Evolutionary conservation across 805 yeast species (phyloP), one percentile per base, ranked within the genome.

Genomic region (Saccharomycopsis fodiens): DNA sequence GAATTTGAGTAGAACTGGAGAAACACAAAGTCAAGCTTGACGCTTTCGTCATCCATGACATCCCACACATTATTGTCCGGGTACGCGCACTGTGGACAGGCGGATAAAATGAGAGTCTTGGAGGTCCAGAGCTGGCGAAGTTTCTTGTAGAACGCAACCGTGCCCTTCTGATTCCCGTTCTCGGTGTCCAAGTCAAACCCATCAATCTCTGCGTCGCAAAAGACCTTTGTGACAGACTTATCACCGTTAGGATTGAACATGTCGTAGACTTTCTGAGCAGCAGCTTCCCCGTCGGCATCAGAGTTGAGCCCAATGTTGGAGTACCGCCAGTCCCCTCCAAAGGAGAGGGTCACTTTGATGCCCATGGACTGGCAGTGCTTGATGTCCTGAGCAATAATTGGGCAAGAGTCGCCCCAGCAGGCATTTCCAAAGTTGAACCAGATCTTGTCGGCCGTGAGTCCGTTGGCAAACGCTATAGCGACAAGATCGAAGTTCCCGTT

Each of bases 291-390:
- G 60, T 85, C 91, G 52, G 78, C 67, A 59, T 87, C 95, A 50
- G 77, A 72, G 55, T 83, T 81, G 59, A 88, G 86, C 38, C 87
- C 73, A 7, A 88, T 13, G 19, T 19, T 23, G 29, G 29, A 25
- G 29, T 25, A 25, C 20, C 31, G 20, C 1, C 45, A 50, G 23
- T 85, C 81, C 56, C 95, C 95, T 69, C 67, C 78, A 54, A 89
- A 60, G 0, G 96, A 85, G 7, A 89, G 60, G 29, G 89, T 59
- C 3, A 89, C 80, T 55, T 79, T 82, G 55, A 84, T 83, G 41
- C 96, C 96, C n/a, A 69, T 58, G 1, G 66, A 56, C 65, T 88
- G 96, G 66, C 97, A 88, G 3, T 78, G 69, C 47, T 68, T 57
- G 53, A 88, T 87, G 59, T 85, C 95, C 22, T 64, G 59, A 3